Evolutionary conservation across 306 rosid genomes (phyloP), one percentile per base, ranked within the genome.

Genomic region (Geum urbanum): DNA sequence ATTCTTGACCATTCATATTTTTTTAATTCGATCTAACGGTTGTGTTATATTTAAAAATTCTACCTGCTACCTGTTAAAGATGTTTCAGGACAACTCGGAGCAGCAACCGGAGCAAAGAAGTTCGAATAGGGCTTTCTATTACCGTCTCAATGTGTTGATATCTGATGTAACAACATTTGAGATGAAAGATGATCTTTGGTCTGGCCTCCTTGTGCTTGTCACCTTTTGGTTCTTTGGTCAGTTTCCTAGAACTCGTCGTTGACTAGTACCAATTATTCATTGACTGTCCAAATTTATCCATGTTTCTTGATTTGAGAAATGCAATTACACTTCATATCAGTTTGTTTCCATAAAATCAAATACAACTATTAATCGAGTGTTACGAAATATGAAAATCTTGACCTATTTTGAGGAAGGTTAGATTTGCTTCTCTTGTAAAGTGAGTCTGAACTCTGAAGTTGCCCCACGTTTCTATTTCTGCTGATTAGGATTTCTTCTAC

Each of bases 151-250:
- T 72, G 37, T 75, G 61, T 74, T 73, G 5, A 7, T 65, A 40
- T 67, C 75, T 47, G 75, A 84, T 46, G 53, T 51, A 11, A 41
- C 48, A 35, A 32, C 50, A 58, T 20, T 43, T 9, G 67, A 67
- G 40, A 32, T 48, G 52, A 68, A 70, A 57, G 78, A 80, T 48
- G 81, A 78, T 71, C 57, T 72, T 39, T 83, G 78, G 73, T 79
- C 83, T 46, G 75, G 82, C 78, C 66, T 81, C 54, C 16, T 74
- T 50, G 61, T 77, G 72, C 70, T 81, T 8, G 70, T 67, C 53
- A 61, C 86, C 2, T 68, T 83, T 44, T 86, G 85, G 85, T 70
- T 84, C 45, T 70, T 79, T 48, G 85, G 88, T 86, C 64, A 79
- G 85, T 85, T 60, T 71, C 72, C 43, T 66, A 35, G 15, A 53